These are phyloP conservation scores for Annona squamosa DNA, from an alignment of 164 flowering plant genomes.

Conservation along the genomic window DNA sequence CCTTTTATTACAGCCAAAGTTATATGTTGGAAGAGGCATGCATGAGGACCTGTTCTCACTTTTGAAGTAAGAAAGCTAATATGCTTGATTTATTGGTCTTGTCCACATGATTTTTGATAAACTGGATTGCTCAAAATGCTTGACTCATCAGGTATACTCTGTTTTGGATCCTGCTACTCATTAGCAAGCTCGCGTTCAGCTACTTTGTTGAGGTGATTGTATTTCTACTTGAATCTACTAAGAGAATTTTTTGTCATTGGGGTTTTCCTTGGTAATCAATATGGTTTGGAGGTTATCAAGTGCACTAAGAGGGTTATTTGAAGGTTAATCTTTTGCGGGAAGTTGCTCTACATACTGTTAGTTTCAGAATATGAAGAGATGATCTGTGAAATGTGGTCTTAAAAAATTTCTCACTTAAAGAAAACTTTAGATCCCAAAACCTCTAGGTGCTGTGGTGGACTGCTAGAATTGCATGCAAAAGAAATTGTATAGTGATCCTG, in stretches of 20 bases:
- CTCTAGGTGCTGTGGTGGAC: too few species aligned
- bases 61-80: slow-evolving; percentile 57
- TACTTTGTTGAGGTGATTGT: slow-evolving; percentile 85
- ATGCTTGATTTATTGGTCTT: not conserved
- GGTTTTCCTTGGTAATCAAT: not conserved
- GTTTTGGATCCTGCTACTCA: slow-evolving; percentile 83
- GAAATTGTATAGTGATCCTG: too few species aligned
- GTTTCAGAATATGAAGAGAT: too few species aligned
- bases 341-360: not conserved
- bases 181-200: slow-evolving; percentile 93
- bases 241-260: not conserved
- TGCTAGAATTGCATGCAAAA: too few species aligned
- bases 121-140: slow-evolving; percentile 4
- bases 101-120: slow-evolving; percentile 1
- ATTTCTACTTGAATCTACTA: not conserved
- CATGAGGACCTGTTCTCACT: slow-evolving; percentile 84
- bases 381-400: too few species aligned
- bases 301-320: not conserved
- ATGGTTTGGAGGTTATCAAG: not conserved
- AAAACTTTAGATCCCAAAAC: too few species aligned
- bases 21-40: slow-evolving; percentile 95
- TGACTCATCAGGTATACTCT: slow-evolving; percentile 58
- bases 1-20: slow-evolving; percentile 61
- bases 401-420: too few species aligned
- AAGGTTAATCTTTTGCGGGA: not conserved